These are phyloP conservation scores for Pleurotus tuber-regium DNA, from an alignment of 768 basidiomycete species.

Conservation along the genomic window DNA sequence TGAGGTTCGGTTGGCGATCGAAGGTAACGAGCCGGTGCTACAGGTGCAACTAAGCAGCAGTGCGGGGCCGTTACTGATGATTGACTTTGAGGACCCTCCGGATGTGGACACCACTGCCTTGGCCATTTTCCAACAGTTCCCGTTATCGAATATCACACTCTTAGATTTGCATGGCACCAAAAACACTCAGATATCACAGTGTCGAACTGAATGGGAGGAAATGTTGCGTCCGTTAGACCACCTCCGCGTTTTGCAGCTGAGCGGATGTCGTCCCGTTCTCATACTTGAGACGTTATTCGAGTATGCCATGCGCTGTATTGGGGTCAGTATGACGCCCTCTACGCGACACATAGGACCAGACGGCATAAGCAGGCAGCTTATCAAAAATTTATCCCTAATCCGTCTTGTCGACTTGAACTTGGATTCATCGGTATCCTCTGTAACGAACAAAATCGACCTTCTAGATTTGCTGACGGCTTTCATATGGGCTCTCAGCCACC, in stretches of 20 bases:
- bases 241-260: neutral
- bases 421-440: neutral
- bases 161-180: neutral
- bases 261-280: neutral
- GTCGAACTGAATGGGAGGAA: neutral
- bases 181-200: slow-evolving; percentile 2
- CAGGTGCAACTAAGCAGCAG: too few species aligned
- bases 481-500: neutral
- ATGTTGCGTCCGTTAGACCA: neutral
- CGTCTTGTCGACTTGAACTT: neutral
- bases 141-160: neutral
- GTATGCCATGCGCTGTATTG: slow-evolving; percentile 2
- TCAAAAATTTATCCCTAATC: neutral
- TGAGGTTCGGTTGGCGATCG: too few species aligned
- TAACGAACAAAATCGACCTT: neutral
- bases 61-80: too few species aligned
- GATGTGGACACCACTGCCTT: too few species aligned
- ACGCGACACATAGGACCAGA: neutral
- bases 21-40: too few species aligned
- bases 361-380: neutral
- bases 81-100: too few species aligned
- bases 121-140: neutral
- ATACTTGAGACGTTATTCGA: slow-evolving; percentile 1
- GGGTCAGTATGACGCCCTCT: neutral
- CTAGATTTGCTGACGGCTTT: neutral